Evolutionary conservation across 1,139 yeast genomes (phyloP).

Genomic region (Candida tetrigidarum): DNA sequence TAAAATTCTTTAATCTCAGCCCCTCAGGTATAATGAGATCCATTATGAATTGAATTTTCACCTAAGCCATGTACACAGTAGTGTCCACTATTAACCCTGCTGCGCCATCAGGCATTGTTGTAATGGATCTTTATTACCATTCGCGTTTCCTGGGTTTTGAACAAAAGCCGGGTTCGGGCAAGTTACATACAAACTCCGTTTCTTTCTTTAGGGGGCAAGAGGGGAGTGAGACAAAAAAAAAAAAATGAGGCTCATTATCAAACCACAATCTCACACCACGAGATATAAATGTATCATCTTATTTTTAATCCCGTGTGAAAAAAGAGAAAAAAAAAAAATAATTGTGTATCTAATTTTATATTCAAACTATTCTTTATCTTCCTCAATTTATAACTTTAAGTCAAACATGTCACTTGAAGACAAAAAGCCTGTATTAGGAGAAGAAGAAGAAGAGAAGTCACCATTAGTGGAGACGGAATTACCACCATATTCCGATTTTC

Average conservation of each 20-base stretch:
- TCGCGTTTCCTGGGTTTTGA: too few species aligned
- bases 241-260: background rate
- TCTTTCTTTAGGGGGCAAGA: background rate
- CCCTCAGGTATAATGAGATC: too few species aligned
- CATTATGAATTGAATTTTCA: too few species aligned
- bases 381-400: background rate
- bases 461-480: background rate
- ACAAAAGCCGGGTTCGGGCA: background rate
- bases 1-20: too few species aligned
- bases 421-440: slow-evolving; percentile 4
- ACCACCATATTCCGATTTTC: slow-evolving; percentile 7
- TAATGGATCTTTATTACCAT: background rate
- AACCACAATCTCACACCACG: background rate
- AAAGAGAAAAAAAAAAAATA: too few species aligned
- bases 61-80: background rate
- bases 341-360: too few species aligned
- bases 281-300: too few species aligned
- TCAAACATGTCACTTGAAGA: slow-evolving; percentile 4
- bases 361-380: background rate
- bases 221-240: too few species aligned
- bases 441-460: background rate
- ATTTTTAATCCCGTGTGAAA: too few species aligned
- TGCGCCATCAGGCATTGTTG: too few species aligned
- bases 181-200: background rate
- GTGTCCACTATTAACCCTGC: too few species aligned